Evolutionary conservation across 768 basidiomycete species (phyloP).

Genomic region (Lyophyllum semitale): DNA sequence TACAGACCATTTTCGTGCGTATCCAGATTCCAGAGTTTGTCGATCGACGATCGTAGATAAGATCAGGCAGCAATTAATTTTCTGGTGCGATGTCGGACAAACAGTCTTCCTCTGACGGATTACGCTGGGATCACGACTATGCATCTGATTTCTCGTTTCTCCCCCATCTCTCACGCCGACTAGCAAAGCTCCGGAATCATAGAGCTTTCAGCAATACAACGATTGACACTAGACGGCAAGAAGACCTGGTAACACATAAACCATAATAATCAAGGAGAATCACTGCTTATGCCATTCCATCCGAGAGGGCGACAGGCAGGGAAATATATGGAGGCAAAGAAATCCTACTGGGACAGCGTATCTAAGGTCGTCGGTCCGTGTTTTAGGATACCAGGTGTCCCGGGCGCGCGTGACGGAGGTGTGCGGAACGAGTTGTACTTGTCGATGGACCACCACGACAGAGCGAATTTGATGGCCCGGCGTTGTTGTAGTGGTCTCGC

Average conservation of each 20-base stretch:
- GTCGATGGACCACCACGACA: conserved; percentile 6
- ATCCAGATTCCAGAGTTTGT: too few relatives aligned
- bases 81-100: too few relatives aligned
- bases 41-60: too few relatives aligned
- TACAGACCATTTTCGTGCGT: too few relatives aligned
- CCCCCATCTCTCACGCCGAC: too few relatives aligned
- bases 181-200: too few relatives aligned
- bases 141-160: too few relatives aligned
- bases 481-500: conserved; percentile 19
- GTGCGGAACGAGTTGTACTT: conserved; percentile 8
- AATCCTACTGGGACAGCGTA: conserved; percentile 11
- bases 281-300: background rate
- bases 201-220: background rate
- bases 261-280: background rate
- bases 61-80: too few relatives aligned
- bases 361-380: conserved; percentile 8
- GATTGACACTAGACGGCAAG: background rate
- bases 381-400: conserved; percentile 12
- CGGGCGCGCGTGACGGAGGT: conserved; percentile 7
- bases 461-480: conserved; percentile 20
- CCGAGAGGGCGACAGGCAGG: conserved; percentile 8
- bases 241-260: background rate
- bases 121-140: too few relatives aligned
- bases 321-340: conserved; percentile 9
- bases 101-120: too few relatives aligned